Evolutionary conservation across 1,284 basidiomycete genomes (phyloP).

Genomic region (Ustilago vetiveriae): DNA sequence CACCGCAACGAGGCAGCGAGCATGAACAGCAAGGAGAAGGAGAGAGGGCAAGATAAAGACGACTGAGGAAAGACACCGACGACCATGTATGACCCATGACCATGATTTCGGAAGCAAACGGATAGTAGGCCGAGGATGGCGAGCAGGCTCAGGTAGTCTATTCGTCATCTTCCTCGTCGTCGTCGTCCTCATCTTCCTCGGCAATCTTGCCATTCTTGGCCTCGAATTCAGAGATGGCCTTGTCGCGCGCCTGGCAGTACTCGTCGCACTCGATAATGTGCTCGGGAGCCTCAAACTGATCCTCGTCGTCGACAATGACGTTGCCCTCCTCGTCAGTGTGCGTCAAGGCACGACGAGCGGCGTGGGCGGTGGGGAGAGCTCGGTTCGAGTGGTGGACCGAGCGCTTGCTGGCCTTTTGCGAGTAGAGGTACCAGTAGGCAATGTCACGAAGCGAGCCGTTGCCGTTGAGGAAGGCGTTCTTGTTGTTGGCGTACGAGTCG

Average conservation of each 20-base stretch:
- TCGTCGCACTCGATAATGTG: conserved; percentile 48
- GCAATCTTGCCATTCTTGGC: conserved; percentile 25
- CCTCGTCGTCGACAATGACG: conserved; percentile 46
- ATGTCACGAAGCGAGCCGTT: conserved; percentile 52
- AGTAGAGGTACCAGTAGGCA: conserved; percentile 56
- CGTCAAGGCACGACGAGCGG: conserved; percentile 27
- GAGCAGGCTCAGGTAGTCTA: neutral
- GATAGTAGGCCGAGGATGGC: too few species aligned
- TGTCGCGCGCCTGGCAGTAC: conserved; percentile 42
- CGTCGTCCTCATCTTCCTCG: conserved; percentile 42
- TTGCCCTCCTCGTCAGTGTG: conserved; percentile 50
- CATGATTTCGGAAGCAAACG: conserved; percentile 4
- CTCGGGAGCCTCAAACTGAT: conserved; percentile 24
- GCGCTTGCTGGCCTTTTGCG: conserved; percentile 25
- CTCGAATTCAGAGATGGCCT: conserved; percentile 36
- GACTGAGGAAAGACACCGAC: too few species aligned
- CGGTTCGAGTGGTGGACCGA: conserved; percentile 49
- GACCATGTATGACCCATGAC: conserved; percentile 35
- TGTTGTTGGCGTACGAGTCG: conserved; percentile 59
- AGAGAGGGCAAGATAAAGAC: too few species aligned
- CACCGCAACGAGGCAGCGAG: conserved; percentile 33
- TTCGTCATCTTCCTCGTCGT: conserved; percentile 23
- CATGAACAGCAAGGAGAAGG: conserved; percentile 6
- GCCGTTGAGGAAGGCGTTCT: conserved; percentile 61
- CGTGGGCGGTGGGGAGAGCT: conserved; percentile 35